Evolutionary conservation across 495 filamentous ascomycete genomes (phyloP), one percentile per base, ranked within the genome.

Genomic region (Penicillium cinerascens): DNA sequence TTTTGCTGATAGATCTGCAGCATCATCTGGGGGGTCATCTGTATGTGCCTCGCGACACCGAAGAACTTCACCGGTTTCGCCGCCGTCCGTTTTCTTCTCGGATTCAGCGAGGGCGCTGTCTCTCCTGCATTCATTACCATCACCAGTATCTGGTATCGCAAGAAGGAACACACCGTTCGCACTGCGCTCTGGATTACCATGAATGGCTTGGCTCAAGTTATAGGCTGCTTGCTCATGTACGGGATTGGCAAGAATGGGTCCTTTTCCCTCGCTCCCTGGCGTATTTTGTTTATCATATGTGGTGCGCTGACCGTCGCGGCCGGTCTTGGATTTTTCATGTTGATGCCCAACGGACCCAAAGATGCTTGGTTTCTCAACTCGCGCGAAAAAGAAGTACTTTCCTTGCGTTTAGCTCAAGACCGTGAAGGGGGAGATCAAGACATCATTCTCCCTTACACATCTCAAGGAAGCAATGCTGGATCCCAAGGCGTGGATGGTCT

Each of bases 361-460:
- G 61, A 72, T 0, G 82, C 83, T 56, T 64, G 20, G 54, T 56
- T 56, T 20, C 47, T 56, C 2, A 51, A 41, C n/a, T 0, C 23
- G 1, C 39, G 75, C 21, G 80, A 84, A 48, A 79, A 79, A 55
- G 63, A 70, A 38, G 55, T 85, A 25, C 73, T 82, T 37, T 68
- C 81, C 7, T 71, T 77, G 29, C 73, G 83, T 4, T 76, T 86
- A 42, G 70, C 79, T 15, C 61, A 66, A 4, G 82, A 86, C 49
- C 74, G 77, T 44, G 83, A 82, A 1, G 83, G 83, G 20, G 74
- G 84, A 20, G 82, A 86, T 63, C n/a, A 81, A 81, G 44, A 56
- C 58, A 2, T 54, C 44, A 20, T 67, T 87, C 53, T 85, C 84
- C 47, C 52, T 59, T 9, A 58, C 68, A 27, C 85, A 87, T 60